A percentile compares a stretch with the other conserved stretches of the same genome.
phyloP scores from a whole-genome alignment of 305 asterid species.

The Solanum hybrid region DNA sequence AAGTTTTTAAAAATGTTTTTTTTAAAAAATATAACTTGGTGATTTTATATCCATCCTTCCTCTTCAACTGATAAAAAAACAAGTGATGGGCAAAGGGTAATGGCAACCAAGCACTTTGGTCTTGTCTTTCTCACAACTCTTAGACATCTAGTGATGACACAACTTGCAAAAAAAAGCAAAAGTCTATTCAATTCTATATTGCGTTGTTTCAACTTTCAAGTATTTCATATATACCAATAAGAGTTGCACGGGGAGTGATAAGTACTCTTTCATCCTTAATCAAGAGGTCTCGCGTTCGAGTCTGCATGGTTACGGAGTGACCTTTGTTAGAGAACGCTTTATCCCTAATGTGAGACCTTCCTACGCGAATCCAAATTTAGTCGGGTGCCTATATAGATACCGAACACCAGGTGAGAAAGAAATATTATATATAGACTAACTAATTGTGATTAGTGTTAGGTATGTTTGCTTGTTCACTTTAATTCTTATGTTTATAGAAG shows the following conservation, averaged over 20 bases:
- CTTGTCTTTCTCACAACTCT: background rate
- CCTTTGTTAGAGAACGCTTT: too few species aligned
- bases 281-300: too few species aligned
- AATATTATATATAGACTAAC: background rate
- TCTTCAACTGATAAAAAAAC: background rate
- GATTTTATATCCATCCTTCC: background rate
- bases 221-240: background rate
- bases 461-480: background rate
- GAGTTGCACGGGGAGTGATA: background rate
- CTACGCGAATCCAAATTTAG: background rate
- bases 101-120: background rate
- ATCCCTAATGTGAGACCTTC: background rate
- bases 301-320: background rate
- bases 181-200: background rate
- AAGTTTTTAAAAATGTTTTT: background rate
- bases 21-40: background rate
- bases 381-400: too few species aligned
- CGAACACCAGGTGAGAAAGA: background rate
- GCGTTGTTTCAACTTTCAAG: background rate
- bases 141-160: background rate
- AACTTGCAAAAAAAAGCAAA: background rate
- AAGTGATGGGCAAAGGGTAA: background rate
- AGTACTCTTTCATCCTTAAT: too few species aligned
- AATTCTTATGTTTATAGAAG: background rate
- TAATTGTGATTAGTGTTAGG: background rate